Conservation (phyloP, 1,284 basidiomycete species). For the Abortiporus biennis region DNA sequence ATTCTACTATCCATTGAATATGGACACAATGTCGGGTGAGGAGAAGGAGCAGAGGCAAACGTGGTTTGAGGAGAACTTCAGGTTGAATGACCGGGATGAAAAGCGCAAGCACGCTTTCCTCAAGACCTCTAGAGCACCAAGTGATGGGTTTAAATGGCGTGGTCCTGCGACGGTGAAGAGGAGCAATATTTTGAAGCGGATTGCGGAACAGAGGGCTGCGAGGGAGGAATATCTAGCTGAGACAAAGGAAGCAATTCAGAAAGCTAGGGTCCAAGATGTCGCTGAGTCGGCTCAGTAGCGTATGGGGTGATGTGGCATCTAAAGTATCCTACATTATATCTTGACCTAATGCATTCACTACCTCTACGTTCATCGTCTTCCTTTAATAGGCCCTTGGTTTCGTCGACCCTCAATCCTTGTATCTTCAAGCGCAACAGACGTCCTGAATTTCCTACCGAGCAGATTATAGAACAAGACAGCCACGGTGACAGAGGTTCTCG, state of each 20-base stretch:
- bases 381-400: too few species aligned
- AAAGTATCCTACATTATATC: too few species aligned
- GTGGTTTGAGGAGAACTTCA: constrained; percentile 56
- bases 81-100: constrained; percentile 35
- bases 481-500: too few species aligned
- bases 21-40: constrained; percentile 64
- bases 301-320: too few species aligned
- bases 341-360: too few species aligned
- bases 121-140: constrained; percentile 39
- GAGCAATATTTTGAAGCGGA: constrained; percentile 37
- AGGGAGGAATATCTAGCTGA: constrained; percentile 46
- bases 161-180: constrained; percentile 29
- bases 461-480: too few species aligned
- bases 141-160: constrained; percentile 39
- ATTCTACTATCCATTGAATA: constrained; percentile 82
- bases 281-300: not conserved
- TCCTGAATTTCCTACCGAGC: too few species aligned
- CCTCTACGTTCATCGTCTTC: too few species aligned
- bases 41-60: constrained; percentile 49
- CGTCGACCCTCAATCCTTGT: too few species aligned
- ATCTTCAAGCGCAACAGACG: too few species aligned
- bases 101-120: constrained; percentile 39
- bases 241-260: constrained; percentile 36
- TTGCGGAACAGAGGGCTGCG: constrained; percentile 49
- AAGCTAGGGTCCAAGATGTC: constrained; percentile 25